Percentiles rank a stretch among this genome's conserved stretches.
phyloP scores from a whole-genome alignment of 2,329 filamentous ascomycete species.

The Trichoderma simmonsii region DNA sequence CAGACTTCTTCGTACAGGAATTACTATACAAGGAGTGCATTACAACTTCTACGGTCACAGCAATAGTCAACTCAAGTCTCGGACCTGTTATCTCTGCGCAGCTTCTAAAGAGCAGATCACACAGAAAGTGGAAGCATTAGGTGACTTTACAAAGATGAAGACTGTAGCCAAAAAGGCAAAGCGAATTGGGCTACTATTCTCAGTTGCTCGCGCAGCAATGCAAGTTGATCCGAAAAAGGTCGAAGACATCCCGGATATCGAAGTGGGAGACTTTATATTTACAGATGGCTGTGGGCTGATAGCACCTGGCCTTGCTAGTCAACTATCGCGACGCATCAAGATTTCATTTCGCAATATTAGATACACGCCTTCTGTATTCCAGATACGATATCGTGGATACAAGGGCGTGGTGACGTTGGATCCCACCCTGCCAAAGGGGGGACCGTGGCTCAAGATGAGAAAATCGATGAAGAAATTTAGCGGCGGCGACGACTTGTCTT shows the following conservation, averaged over 20 bases:
- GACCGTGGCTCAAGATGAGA: conserved; percentile 27
- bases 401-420: conserved; percentile 42
- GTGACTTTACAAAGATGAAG: conserved; percentile 41
- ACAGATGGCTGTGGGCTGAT: conserved; percentile 43
- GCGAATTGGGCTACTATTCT: conserved; percentile 41
- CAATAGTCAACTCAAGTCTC: conserved; percentile 42
- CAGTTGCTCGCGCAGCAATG: conserved; percentile 33
- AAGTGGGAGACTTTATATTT: conserved; percentile 37
- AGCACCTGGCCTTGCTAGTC: conserved; percentile 30
- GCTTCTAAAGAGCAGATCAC: conserved; percentile 33
- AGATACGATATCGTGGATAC: conserved; percentile 42
- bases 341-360: conserved; percentile 35
- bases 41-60: conserved; percentile 44
- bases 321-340: conserved; percentile 32
- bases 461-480: conserved; percentile 43
- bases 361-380: conserved; percentile 40
- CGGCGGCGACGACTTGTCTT: conserved; percentile 35
- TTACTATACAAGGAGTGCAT: conserved; percentile 33
- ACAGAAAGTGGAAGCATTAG: conserved; percentile 34
- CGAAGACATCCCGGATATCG: conserved; percentile 39
- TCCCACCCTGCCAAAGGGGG: conserved; percentile 25
- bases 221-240: conserved; percentile 33
- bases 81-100: conserved; percentile 38
- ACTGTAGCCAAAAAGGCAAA: conserved; percentile 43
- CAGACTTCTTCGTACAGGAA: conserved; percentile 33